phyloP scores from a whole-genome alignment of 2,329 filamentous ascomycete species.

The Periconia sp. region DNA sequence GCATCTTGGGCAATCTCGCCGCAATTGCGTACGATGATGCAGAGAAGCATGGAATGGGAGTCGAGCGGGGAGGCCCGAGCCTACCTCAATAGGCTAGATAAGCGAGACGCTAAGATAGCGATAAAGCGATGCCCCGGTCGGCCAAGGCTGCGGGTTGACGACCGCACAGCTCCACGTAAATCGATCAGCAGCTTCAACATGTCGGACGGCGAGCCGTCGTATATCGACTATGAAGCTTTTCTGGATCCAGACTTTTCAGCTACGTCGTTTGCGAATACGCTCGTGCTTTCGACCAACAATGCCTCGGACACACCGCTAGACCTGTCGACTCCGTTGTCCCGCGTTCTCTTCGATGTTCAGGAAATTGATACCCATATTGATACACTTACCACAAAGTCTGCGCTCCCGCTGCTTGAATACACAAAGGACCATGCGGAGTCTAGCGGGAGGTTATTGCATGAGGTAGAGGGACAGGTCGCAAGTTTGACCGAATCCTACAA shows the following conservation, averaged over 20 bases:
- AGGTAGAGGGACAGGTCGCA: conserved; percentile 80
- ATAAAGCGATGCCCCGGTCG: conserved; percentile 4
- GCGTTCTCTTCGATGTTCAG: conserved; percentile 94
- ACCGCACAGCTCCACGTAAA: conserved; percentile 5
- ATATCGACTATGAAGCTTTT: conserved; percentile 96
- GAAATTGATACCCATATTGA: conserved; percentile 98
- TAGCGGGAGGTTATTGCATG: conserved; percentile 72
- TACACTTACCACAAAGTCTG: conserved; percentile 81
- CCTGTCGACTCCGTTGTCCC: conserved; percentile 89
- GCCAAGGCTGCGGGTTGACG: conserved; percentile 5
- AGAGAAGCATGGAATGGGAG: conserved; percentile 1
- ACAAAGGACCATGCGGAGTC: conserved; percentile 76
- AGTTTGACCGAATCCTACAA: conserved; percentile 84
- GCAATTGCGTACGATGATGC: conserved; percentile 5
- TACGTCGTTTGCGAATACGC: conserved; percentile 81
- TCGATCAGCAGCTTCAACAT: conserved; percentile 22
- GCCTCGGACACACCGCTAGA: conserved; percentile 87
- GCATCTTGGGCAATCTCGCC: conserved; percentile 33
- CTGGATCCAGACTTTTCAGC: conserved; percentile 83
- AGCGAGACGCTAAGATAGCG: conserved; percentile 15
- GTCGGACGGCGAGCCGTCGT: conserved; percentile 68
- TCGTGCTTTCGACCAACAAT: conserved; percentile 92
- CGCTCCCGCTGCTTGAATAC: conserved; percentile 78
- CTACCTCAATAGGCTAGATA: conserved; percentile 20
- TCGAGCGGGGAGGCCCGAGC: conserved; percentile 13